Base-by-base conservation (phyloP, 2,329 filamentous ascomycete species). In the Annulohypoxylon truncatum region DNA sequence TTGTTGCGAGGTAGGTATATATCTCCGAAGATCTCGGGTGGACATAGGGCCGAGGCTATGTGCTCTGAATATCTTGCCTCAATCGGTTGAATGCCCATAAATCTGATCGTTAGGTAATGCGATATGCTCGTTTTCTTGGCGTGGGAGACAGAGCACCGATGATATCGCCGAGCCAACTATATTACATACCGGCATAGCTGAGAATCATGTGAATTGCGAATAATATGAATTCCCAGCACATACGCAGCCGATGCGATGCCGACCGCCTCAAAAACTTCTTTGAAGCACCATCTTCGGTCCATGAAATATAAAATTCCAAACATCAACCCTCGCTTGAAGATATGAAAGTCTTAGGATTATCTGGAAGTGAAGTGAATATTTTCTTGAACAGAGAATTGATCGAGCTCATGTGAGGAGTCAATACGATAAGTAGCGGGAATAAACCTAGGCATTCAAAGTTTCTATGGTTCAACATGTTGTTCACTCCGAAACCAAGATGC, bases 21-120 rank as follows among this genome's bases (percentile, higher is more conserved):
- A 60, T 59, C 38, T 64, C 55, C 58, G 57, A 64, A 53, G 47
- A 60, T 18, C 60, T 69, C 61, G 67, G 64, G 54, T 60, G 20
- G 56, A 60, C n/a, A 61, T 51, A 53, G 40, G 28, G 56, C 57
- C 56, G 52, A 57, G 33, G 50, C 12, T 9, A 40, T 29, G 50
- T 33, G 35, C 20, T 38, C 20, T 18, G 38, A 54, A 47, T 10
- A 35, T 35, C 38, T 26, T 51, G 12, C 18, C 42, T 42, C 38
- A 4, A 46, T 47, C 28, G 40, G 40, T 42, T 22, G 22, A 26
- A 22, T 46, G 7, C n/a, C 22, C 22, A 22, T 26, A 46, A 26
- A 46, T 24, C 42, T 46, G 42, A 46, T 26, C 22, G 42, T 46
- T 46, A 35, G 24, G 6, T 44, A 44, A 44, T 55, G 18, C 13